Evolutionary conservation across 805 yeast species (phyloP).

Genomic region (Blastobotrys americana): DNA sequence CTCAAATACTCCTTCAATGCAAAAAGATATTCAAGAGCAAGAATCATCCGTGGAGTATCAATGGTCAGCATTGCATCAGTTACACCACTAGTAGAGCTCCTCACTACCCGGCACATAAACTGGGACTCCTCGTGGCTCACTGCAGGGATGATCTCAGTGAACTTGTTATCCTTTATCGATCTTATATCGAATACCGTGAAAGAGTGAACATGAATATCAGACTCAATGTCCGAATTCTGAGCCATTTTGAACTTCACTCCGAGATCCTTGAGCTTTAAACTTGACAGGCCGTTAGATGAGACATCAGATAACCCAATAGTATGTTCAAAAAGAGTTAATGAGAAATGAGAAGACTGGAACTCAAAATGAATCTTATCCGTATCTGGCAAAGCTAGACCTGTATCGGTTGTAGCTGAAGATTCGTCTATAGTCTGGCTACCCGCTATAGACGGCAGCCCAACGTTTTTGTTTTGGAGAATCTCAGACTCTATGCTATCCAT

Average conservation of each 20-base stretch:
- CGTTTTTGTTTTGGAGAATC: conserved; percentile 16
- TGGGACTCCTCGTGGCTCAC: conserved; percentile 58
- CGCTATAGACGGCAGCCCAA: conserved; percentile 8
- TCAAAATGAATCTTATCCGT: conserved; percentile 33
- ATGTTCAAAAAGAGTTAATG: conserved; percentile 40
- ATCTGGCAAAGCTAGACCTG: too few species aligned
- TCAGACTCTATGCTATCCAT: conserved; percentile 39
- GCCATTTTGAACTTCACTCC: conserved; percentile 45
- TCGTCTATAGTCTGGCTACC: background rate
- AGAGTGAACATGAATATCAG: conserved; percentile 60
- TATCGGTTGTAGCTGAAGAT: conserved; percentile 3
- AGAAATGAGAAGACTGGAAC: conserved; percentile 55
- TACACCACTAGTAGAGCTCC: conserved; percentile 23
- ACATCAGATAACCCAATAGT: conserved; percentile 27
- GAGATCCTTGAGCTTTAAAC: conserved; percentile 52
- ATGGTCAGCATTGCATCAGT: conserved; percentile 53
- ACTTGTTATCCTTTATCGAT: conserved; percentile 52
- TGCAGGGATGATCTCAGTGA: conserved; percentile 74
- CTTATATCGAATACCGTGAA: conserved; percentile 76
- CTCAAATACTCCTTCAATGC: conserved; percentile 63
- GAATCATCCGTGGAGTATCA: conserved; percentile 70
- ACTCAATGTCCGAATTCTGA: conserved; percentile 47
- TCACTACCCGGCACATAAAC: conserved; percentile 48
- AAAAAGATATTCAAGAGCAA: conserved; percentile 81
- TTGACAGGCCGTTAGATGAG: conserved; percentile 37